phyloP scores from a whole-genome alignment of 2,329 filamentous ascomycete genomes.

The Peltaster fructicola region DNA sequence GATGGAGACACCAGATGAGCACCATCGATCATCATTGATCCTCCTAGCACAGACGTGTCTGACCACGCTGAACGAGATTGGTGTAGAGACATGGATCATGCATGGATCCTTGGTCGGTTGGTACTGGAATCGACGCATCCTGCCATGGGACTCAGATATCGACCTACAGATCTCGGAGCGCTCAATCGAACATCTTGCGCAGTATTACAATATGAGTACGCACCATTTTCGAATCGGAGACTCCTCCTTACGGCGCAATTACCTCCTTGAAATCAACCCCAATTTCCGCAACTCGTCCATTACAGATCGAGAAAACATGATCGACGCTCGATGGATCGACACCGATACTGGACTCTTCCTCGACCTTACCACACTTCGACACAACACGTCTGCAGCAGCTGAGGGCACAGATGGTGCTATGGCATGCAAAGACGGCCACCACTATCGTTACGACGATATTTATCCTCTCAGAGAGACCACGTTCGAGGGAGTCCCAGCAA shows the following conservation, averaged over 20 bases:
- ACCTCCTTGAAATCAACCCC: slow-evolving; percentile 43
- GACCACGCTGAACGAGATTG: slow-evolving; percentile 31
- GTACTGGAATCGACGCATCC: slow-evolving; percentile 45
- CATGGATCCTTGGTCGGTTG: slow-evolving; percentile 43
- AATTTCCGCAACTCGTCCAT: slow-evolving; percentile 30
- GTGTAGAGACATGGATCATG: slow-evolving; percentile 45
- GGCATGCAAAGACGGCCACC: slow-evolving; percentile 40
- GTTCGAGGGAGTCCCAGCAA: slow-evolving; percentile 36
- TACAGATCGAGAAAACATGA: slow-evolving; percentile 34
- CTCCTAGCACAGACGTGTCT: slow-evolving; percentile 41
- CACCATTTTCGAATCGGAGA: slow-evolving; percentile 23
- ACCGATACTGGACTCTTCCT: slow-evolving; percentile 41
- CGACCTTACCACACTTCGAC: slow-evolving; percentile 40
- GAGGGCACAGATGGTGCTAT: slow-evolving; percentile 25
- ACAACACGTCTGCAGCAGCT: slow-evolving; percentile 23
- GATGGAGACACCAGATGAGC: too few relatives aligned
- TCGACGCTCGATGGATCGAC: slow-evolving; percentile 45
- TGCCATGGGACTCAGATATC: slow-evolving; percentile 45
- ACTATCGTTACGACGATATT: slow-evolving; percentile 35
- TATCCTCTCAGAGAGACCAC: slow-evolving; percentile 37
- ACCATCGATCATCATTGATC: slow-evolving; percentile 33
- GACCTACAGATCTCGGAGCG: slow-evolving; percentile 41
- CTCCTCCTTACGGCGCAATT: slow-evolving; percentile 18
- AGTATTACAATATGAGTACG: slow-evolving; percentile 45
- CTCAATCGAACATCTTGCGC: slow-evolving; percentile 37